These are phyloP conservation scores for Aspergillus hiratsukae DNA, from an alignment of 2,329 filamentous ascomycete species.

Conservation along the genomic window DNA sequence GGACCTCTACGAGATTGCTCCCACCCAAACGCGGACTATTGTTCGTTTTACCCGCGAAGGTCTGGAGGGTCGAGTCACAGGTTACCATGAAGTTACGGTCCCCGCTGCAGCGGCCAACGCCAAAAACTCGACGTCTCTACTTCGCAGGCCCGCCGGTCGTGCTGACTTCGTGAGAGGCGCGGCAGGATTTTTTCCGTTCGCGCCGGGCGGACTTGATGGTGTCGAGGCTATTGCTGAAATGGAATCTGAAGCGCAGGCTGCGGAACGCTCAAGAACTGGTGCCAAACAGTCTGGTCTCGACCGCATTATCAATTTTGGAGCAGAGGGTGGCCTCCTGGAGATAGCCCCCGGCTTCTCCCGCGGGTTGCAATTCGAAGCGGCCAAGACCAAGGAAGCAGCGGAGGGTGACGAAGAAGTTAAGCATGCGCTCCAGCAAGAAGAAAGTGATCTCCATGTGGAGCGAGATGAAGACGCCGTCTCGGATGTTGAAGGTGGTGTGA, in stretches of 20 bases:
- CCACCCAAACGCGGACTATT: constrained; percentile 90
- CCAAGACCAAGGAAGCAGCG: constrained; percentile 54
- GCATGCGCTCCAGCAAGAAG: constrained; percentile 52
- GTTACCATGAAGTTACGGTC: constrained; percentile 90
- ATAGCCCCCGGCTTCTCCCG: constrained; percentile 75
- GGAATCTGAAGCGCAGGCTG: constrained; percentile 66
- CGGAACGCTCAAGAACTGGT: constrained; percentile 39
- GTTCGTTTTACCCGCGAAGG: constrained; percentile 89
- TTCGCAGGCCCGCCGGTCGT: constrained; percentile 77
- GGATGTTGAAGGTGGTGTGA: constrained; percentile 29
- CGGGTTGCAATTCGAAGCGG: constrained; percentile 67
- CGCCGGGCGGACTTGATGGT: constrained; percentile 80
- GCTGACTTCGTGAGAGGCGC: constrained; percentile 91
- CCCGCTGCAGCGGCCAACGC: constrained; percentile 84
- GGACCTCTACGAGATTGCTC: constrained; percentile 80
- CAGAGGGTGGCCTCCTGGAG: constrained; percentile 72
- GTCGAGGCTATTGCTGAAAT: constrained; percentile 80
- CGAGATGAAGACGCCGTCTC: constrained; percentile 44
- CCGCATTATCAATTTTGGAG: constrained; percentile 76
- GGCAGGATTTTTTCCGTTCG: constrained; percentile 90
- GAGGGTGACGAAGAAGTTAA: constrained; percentile 68
- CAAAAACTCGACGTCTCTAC: constrained; percentile 88
- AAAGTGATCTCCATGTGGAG: constrained; percentile 42
- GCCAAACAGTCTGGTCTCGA: constrained; percentile 58
- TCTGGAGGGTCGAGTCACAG: constrained; percentile 84